Conservation (phyloP, 352 stramenopile species). For the Pythium dissimile region DNA sequence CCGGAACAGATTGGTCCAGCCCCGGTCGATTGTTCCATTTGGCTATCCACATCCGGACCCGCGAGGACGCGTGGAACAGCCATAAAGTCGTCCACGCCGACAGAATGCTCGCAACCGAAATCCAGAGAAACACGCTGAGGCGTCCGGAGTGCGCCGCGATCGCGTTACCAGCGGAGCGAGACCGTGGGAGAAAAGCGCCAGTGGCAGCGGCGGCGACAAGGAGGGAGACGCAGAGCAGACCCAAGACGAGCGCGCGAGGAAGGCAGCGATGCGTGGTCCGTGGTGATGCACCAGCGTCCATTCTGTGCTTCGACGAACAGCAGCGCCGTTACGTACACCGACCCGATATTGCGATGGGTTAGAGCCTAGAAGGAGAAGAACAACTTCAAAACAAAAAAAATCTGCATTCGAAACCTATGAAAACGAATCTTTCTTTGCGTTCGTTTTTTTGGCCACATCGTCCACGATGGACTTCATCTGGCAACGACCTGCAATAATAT, state of each 20-base stretch:
- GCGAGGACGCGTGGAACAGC: constrained; percentile 9
- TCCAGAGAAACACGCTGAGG: constrained; percentile 8
- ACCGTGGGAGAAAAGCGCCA: no score
- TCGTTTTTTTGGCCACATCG: constrained; percentile 8
- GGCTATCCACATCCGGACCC: neutral
- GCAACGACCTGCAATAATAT: neutral
- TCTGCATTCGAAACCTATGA: neutral
- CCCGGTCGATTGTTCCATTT: no score
- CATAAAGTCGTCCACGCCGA: neutral
- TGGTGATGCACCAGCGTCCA: neutral
- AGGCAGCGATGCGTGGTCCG: no score
- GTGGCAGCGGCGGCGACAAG: neutral
- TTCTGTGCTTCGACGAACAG: neutral
- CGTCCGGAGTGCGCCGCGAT: neutral
- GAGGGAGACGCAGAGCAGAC: constrained; percentile 3
- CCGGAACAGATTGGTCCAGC: no score
- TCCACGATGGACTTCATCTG: neutral
- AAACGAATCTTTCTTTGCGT: constrained; percentile 1
- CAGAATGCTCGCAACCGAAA: constrained; percentile 5
- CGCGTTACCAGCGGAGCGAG: neutral
- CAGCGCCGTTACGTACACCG: no score
- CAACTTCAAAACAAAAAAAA: constrained; percentile 2
- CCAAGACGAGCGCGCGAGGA: neutral
- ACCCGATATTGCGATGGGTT: no score
- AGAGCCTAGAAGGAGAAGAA: no score